phyloP scores from a whole-genome alignment of 2,329 filamentous ascomycete genomes.

The Phaeosphaeriaceae sp. region DNA sequence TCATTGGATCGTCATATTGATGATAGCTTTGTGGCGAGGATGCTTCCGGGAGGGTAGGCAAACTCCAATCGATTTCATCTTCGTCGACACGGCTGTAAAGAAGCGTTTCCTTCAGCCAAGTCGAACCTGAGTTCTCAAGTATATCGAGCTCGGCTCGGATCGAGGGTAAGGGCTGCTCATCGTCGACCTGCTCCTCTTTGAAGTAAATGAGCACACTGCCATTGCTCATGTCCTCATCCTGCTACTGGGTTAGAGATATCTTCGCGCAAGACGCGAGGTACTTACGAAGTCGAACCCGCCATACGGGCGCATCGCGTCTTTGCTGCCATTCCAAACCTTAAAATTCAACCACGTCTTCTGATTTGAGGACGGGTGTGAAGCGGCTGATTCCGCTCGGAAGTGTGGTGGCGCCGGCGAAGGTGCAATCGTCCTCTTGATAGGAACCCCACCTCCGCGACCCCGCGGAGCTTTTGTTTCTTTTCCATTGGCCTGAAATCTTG shows the following conservation, averaged over 20 bases:
- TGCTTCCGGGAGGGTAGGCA: slow-evolving; percentile 31
- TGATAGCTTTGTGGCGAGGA: slow-evolving; percentile 21
- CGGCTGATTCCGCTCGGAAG: slow-evolving; percentile 35
- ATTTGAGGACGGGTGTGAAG: slow-evolving; percentile 24
- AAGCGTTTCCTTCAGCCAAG: slow-evolving; percentile 47
- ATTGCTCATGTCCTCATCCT: slow-evolving; percentile 49
- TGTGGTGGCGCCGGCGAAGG: slow-evolving; percentile 19
- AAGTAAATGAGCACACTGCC: slow-evolving; percentile 50
- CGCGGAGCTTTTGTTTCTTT: slow-evolving; percentile 48
- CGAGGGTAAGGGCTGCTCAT: slow-evolving; percentile 45
- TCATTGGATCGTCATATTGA: slow-evolving; percentile 20
- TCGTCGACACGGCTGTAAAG: slow-evolving; percentile 46
- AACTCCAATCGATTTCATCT: slow-evolving; percentile 40
- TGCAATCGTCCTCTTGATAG: slow-evolving; percentile 35
- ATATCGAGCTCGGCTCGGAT: slow-evolving; percentile 44
- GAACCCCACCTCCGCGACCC: slow-evolving; percentile 49
- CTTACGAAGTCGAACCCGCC: slow-evolving; percentile 47
- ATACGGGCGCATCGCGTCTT: slow-evolving; percentile 40
- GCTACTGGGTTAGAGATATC: slow-evolving; percentile 5
- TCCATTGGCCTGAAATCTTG: slow-evolving; percentile 45
- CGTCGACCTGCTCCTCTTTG: slow-evolving; percentile 46
- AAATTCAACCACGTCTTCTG: slow-evolving; percentile 46
- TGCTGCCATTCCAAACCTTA: slow-evolving; percentile 44
- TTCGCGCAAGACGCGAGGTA: slow-evolving; percentile 1
- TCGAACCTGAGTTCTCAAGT: slow-evolving; percentile 46